These are phyloP conservation scores for Amanita thiersii DNA, from an alignment of 768 basidiomycete genomes.

Conservation along the genomic window DNA sequence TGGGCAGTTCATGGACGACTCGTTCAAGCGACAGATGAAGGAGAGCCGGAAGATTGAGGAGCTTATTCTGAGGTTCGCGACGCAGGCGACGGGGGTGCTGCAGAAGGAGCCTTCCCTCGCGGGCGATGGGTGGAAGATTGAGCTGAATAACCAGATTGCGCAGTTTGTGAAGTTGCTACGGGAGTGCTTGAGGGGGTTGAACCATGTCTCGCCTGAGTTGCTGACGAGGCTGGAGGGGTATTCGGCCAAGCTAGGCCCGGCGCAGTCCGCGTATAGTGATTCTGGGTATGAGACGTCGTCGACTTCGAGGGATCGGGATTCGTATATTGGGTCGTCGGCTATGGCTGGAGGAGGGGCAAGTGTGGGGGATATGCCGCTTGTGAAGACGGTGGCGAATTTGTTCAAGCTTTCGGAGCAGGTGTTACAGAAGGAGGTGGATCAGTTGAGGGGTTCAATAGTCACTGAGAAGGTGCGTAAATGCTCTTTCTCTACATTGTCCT, in stretches of 20 bases:
- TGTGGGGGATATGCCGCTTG: constrained; percentile 72
- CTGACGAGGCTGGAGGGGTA: constrained; percentile 78
- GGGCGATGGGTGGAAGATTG: constrained; percentile 87
- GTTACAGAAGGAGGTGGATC: constrained; percentile 68
- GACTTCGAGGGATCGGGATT: constrained; percentile 44
- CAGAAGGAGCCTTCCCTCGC: constrained; percentile 83
- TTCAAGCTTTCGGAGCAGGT: constrained; percentile 69
- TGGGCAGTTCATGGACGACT: constrained; percentile 78
- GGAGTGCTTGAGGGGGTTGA: constrained; percentile 65
- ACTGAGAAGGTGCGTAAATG: constrained; percentile 59
- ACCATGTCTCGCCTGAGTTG: constrained; percentile 80
- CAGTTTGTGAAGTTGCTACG: constrained; percentile 81
- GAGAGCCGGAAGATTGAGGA: constrained; percentile 97
- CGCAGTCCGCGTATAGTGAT: constrained; percentile 36
- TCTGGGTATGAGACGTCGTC: constrained; percentile 63
- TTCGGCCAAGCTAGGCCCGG: constrained; percentile 67
- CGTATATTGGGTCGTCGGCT: constrained; percentile 6
- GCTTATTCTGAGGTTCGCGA: constrained; percentile 92
- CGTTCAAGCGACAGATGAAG: constrained; percentile 85
- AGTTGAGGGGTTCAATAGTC: constrained; percentile 49
- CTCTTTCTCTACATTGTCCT: neutral
- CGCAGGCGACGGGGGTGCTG: constrained; percentile 78
- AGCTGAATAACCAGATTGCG: constrained; percentile 88
- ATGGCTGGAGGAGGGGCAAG: constrained; percentile 14
- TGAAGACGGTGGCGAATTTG: constrained; percentile 55